Base-by-base conservation (phyloP, 805 yeast genomes). In the Wickerhamiella nectarea region DNA sequence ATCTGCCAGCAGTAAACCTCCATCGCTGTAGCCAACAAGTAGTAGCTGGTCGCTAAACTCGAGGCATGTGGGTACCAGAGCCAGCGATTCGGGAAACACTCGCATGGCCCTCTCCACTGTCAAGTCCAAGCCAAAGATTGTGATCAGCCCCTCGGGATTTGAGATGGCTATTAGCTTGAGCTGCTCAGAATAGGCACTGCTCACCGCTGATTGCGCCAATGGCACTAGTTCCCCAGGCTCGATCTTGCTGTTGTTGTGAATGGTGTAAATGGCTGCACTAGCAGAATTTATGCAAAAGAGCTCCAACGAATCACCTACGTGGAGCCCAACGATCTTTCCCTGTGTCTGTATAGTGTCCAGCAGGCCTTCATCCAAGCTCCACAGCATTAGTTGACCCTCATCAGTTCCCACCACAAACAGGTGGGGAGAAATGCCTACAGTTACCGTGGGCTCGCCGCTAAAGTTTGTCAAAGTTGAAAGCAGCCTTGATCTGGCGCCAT, bases 401-500 rank as follows among this genome's bases (percentile, higher is more conserved):
- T 28, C 48, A 10, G 53, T 51, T 12, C 56, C 56, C 12, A 49
- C 43, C 2, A 36, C 48, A 15, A 48, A 43, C 12, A 46, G 34
- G 19, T 38, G 26, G 9, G 28, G 36, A 7, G 43, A 28, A 7
- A 51, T 25, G 6, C 35, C 28, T 6, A 33, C 34, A 6, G 50
- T 39, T 24, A 49, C 37, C 9, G 43, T 43, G 14, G 52, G 49
- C 3, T 47, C 46, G 26, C 45, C 37, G 18, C 50, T 45, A 28
- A 49, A 46, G 38, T 51, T 50, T 9, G 54, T 45, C 28, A 52
- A 43, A 22, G 56, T 51, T 26, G 31, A 28, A n/a, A 34, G 26
- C 31, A 46, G 37, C 24, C 43, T 29, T 7, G 39, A 35, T 22
- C 36, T 26, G 6, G 44, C 44, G 22, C 46, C 46, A 20, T 20